Evolutionary conservation across 192 early-diverging fungal species (phyloP).

Genomic region (Pilaira anomala): DNA sequence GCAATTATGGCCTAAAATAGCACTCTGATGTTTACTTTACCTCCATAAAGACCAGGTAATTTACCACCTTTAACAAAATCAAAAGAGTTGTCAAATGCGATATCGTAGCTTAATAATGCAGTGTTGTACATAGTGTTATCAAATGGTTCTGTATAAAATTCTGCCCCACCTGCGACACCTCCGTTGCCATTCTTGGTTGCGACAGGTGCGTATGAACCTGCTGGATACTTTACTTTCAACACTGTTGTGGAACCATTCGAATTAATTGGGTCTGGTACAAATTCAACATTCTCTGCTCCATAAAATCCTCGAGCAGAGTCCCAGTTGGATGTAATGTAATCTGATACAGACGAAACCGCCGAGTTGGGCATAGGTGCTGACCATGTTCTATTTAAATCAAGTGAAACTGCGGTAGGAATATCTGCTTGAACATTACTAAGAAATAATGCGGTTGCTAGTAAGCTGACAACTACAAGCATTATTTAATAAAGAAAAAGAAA

Average conservation of each 20-base stretch:
- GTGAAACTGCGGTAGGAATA: background rate
- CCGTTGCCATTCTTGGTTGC: background rate
- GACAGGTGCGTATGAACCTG: constrained; percentile 12
- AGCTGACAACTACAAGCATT: background rate
- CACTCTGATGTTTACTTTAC: background rate
- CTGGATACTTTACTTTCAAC: constrained; percentile 5
- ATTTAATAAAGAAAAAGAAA: background rate
- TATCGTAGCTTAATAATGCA: constrained; percentile 43
- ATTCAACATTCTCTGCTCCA: background rate
- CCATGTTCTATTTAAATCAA: constrained; percentile 10
- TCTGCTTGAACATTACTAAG: background rate
- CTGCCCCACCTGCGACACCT: constrained; percentile 34
- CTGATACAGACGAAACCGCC: background rate
- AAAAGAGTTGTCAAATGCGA: constrained; percentile 43
- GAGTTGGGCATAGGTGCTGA: constrained; percentile 10
- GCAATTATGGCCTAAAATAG: background rate
- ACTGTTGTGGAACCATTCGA: background rate
- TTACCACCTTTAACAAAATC: constrained; percentile 45
- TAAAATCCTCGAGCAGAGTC: constrained; percentile 4
- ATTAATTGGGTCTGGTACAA: constrained; percentile 6
- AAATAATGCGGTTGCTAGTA: background rate
- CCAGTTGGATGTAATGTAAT: constrained; percentile 12
- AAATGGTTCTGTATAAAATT: constrained; percentile 42
- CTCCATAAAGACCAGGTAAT: constrained; percentile 46
- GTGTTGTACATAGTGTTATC: constrained; percentile 32